Conservation (phyloP, 106 monocot genomes). For the Hemerocallis citrina region DNA sequence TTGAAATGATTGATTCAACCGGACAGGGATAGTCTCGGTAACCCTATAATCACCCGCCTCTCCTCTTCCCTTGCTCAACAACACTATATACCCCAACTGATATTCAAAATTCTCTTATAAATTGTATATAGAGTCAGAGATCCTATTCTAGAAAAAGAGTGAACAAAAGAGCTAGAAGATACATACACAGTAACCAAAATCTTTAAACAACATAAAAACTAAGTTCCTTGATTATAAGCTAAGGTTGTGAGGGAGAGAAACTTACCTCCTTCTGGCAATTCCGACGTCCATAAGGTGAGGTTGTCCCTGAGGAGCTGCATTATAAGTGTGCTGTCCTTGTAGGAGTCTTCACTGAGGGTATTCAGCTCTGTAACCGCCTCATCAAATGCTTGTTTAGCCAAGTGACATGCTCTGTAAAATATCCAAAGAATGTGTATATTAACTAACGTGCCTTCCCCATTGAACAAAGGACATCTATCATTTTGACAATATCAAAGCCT, state of each 20-base stretch:
- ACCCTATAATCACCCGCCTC: no score
- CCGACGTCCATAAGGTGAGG: background rate
- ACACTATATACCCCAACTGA: no score
- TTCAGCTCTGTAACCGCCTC: conserved; percentile 5
- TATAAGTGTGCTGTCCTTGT: conserved; percentile 4
- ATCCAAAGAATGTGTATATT: background rate
- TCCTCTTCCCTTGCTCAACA: no score
- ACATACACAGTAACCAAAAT: no score
- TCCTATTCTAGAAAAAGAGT: no score
- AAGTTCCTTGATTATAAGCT: no score
- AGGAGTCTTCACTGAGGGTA: conserved; percentile 2
- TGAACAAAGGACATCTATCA: background rate
- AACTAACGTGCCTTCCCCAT: background rate
- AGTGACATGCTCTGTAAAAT: conserved; percentile 2
- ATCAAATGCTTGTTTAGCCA: conserved; percentile 7
- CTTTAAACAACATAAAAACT: no score
- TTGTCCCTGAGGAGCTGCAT: conserved; percentile 6
- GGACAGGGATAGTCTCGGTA: no score
- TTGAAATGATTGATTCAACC: no score
- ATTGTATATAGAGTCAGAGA: no score
- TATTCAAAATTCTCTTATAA: no score
- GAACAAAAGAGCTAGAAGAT: no score
- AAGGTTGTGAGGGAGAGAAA: background rate
- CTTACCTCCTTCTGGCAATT: conserved; percentile 5
- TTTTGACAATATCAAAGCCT: background rate